Percentiles rank a stretch among this genome's conserved stretches.
These are phyloP conservation scores for Escovopsis sp. DNA, from an alignment of 2,329 filamentous ascomycete genomes.

Conservation along the genomic window DNA sequence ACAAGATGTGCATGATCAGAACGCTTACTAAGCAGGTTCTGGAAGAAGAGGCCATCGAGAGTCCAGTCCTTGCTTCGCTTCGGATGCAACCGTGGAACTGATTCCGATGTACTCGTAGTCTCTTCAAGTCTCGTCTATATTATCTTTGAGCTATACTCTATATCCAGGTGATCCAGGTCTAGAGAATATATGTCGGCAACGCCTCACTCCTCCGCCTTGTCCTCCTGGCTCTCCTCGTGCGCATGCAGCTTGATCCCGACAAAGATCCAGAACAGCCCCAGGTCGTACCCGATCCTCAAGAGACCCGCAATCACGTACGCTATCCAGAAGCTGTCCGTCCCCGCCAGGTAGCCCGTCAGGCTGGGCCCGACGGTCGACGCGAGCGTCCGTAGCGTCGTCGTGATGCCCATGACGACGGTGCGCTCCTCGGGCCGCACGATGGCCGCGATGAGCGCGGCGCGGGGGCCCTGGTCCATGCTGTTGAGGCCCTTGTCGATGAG, in stretches of 20 bases:
- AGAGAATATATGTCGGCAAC: too few species aligned
- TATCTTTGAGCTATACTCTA: too few species aligned
- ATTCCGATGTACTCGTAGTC: too few species aligned
- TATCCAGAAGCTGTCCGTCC: slow-evolving; percentile 41
- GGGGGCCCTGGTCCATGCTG: slow-evolving; percentile 55
- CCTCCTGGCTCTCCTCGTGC: slow-evolving; percentile 17
- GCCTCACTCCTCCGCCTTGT: too few species aligned
- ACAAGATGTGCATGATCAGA: too few species aligned
- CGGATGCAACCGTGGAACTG: too few species aligned
- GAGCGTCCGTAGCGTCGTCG: slow-evolving; percentile 43
- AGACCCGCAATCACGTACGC: slow-evolving; percentile 43
- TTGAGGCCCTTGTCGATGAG: slow-evolving; percentile 47
- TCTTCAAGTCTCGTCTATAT: too few species aligned
- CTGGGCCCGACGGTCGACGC: slow-evolving; percentile 40
- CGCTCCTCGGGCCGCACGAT: slow-evolving; percentile 50
- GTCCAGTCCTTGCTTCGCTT: too few species aligned
- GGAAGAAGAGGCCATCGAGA: too few species aligned
- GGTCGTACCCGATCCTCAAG: slow-evolving; percentile 39
- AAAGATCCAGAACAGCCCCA: slow-evolving; percentile 44
- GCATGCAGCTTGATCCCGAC: slow-evolving; percentile 39
- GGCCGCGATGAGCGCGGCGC: slow-evolving; percentile 51
- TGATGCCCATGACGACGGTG: slow-evolving; percentile 58
- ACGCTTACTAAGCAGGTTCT: too few species aligned
- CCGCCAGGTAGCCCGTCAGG: slow-evolving; percentile 40
- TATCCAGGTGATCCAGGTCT: too few species aligned